These are phyloP conservation scores for Suillus bovinus DNA, from an alignment of 768 basidiomycete genomes.

Conservation along the genomic window DNA sequence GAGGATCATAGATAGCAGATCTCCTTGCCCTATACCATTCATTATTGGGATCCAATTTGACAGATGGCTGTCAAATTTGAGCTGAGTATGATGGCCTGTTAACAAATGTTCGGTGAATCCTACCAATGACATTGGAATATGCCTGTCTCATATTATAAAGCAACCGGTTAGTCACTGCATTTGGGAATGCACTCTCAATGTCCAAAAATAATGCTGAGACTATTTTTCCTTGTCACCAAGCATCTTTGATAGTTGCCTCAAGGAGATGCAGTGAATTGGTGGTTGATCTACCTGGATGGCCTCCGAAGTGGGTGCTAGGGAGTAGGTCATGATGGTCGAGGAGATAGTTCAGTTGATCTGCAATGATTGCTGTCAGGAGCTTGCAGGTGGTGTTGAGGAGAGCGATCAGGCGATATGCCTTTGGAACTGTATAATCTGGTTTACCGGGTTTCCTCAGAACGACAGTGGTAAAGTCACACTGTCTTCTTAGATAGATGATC, in stretches of 20 bases:
- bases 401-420: constrained; percentile 39
- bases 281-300: constrained; percentile 9
- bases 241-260: constrained; percentile 33
- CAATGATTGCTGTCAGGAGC: constrained; percentile 25
- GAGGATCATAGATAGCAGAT: constrained; percentile 8
- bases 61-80: constrained; percentile 19
- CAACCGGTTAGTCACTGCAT: constrained; percentile 12
- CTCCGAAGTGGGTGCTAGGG: constrained; percentile 35
- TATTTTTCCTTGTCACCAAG: constrained; percentile 43
- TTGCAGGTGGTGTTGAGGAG: constrained; percentile 36
- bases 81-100: constrained; percentile 3
- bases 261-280: constrained; percentile 37
- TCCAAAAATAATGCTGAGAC: constrained; percentile 24
- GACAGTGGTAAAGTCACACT: not conserved
- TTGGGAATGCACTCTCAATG: constrained; percentile 42
- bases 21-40: constrained; percentile 27
- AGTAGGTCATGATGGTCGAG: constrained; percentile 35
- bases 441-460: constrained; percentile 34
- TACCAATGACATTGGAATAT: constrained; percentile 16
- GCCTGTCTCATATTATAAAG: constrained; percentile 36
- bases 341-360: constrained; percentile 27
- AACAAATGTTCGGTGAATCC: constrained; percentile 24
- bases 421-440: constrained; percentile 33
- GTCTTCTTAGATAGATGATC: too few species aligned
- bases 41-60: not conserved